Evolutionary conservation across 2,329 filamentous ascomycete genomes (phyloP).

Genomic region (Cytospora chrysosperma): DNA sequence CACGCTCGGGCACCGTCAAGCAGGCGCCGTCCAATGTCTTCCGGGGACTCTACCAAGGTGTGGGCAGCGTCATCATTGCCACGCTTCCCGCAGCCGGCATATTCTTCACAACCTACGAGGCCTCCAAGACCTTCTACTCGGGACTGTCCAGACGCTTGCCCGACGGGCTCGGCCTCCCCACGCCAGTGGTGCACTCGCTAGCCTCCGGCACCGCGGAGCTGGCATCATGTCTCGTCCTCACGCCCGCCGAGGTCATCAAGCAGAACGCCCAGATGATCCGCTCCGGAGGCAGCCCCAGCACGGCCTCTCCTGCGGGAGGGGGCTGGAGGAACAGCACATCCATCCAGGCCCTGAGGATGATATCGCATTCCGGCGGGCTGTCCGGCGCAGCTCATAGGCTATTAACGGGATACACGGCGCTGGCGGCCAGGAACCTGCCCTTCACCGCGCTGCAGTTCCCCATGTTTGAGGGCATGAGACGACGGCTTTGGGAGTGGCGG

Average conservation of each 20-base stretch:
- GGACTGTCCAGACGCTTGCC: slow-evolving; percentile 40
- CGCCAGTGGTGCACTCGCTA: slow-evolving; percentile 67
- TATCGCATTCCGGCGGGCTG: slow-evolving; percentile 44
- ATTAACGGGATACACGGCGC: slow-evolving; percentile 72
- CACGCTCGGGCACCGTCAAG: slow-evolving; percentile 54
- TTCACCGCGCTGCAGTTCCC: slow-evolving; percentile 90
- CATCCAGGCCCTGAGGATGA: slow-evolving; percentile 50
- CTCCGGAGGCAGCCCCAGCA: slow-evolving; percentile 26
- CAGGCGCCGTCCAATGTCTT: slow-evolving; percentile 52
- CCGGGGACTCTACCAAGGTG: slow-evolving; percentile 79
- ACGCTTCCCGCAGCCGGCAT: slow-evolving; percentile 86
- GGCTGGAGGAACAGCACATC: slow-evolving; percentile 41
- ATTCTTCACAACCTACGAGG: slow-evolving; percentile 91
- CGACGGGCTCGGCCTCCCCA: slow-evolving; percentile 47
- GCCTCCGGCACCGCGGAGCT: slow-evolving; percentile 78
- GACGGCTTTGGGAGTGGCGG: slow-evolving; percentile 45
- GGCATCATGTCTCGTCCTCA: slow-evolving; percentile 81
- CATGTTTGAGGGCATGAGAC: slow-evolving; percentile 72
- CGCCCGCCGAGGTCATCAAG: slow-evolving; percentile 87
- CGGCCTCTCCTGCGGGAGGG: not conserved
- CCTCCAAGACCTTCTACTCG: slow-evolving; percentile 63
- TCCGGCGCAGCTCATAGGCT: slow-evolving; percentile 54
- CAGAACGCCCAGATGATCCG: slow-evolving; percentile 87
- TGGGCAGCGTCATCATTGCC: slow-evolving; percentile 80
- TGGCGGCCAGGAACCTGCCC: slow-evolving; percentile 79